These are phyloP conservation scores for Thielaviopsis euricoi DNA, from an alignment of 2,329 filamentous ascomycete species.

Conservation along the genomic window DNA sequence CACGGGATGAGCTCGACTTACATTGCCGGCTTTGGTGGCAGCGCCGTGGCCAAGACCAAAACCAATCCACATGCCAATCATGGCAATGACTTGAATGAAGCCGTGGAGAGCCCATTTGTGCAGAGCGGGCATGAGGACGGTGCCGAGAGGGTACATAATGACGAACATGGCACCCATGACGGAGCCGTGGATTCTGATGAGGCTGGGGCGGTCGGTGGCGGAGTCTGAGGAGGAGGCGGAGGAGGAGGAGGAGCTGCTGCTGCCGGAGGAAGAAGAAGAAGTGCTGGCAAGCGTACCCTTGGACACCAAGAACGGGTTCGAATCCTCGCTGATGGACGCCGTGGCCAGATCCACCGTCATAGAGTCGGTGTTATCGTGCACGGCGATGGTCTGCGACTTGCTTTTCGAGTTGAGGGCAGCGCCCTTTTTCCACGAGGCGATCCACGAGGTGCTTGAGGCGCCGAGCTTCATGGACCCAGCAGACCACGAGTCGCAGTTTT, in stretches of 20 bases:
- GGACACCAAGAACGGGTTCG: conserved; percentile 32
- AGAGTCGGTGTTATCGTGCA: conserved; percentile 28
- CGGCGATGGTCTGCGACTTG: conserved; percentile 22
- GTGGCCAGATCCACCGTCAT: conserved; percentile 33
- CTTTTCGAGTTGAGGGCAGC: conserved; percentile 27
- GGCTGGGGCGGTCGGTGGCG: conserved; percentile 8
- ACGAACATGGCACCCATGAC: conserved; percentile 45
- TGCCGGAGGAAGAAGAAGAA: conserved; percentile 10
- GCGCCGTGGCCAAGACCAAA: conserved; percentile 39
- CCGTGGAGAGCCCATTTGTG: conserved; percentile 42
- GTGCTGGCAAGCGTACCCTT: conserved; percentile 8
- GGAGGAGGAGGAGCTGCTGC: conserved; percentile 8
- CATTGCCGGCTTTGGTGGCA: conserved; percentile 24
- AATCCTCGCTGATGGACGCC: conserved; percentile 29
- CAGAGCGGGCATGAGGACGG: conserved; percentile 41
- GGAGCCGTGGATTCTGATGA: conserved; percentile 35
- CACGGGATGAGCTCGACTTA: conserved; percentile 25
- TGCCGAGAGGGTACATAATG: conserved; percentile 41
- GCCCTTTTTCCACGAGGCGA: conserved; percentile 37
- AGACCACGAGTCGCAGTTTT: conserved; percentile 33
- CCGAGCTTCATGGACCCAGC: conserved; percentile 26
- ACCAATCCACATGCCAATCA: conserved; percentile 41
- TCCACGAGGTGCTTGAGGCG: conserved; percentile 28
- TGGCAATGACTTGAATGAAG: conserved; percentile 35
- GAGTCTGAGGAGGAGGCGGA: conserved; percentile 12